Base-by-base conservation (phyloP, 768 basidiomycete genomes). In the Pilatotrama ljubarskyi region DNA sequence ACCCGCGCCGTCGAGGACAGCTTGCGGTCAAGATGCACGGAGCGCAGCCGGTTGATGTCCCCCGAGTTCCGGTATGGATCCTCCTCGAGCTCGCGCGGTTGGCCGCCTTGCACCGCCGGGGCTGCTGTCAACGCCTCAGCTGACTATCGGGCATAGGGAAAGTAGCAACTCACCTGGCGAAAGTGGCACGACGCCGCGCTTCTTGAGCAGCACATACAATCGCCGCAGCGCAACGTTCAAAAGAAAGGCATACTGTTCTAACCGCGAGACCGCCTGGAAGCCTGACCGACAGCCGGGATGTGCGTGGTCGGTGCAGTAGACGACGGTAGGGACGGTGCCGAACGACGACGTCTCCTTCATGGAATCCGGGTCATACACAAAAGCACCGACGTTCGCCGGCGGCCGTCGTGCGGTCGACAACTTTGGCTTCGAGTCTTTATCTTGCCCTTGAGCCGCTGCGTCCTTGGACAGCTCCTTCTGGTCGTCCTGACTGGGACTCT, bases 231-330 rank as follows among this genome's bases (percentile, higher is more conserved):
- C 97, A 22, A 98, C 97, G 70, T 98, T 98, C 52, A 99, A 78
- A 57, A 99, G 76, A 80, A 95, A 99, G 2, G 97, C 93, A 73
- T 97, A 99, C 71, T 99, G 97, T 77, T 99, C 97, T 64, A 99
- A 76, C 57, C 96, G 81, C 61, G 95, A 93, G 15, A 97, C 97
- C 17, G 91, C 82, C 69, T 92, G 90, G 75, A 98, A 98, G 11
- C 95, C 94, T 22, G 75, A 69, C 56, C 84, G 78, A 68, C 88
- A 91, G 15, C 81, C 82, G 25, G 75, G 67, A 69, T 87, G 85
- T 8, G 82, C 85, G 71, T 96, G 95, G 14, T 88, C 86, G 5
- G 80, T 81, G 73, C 96, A 98, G 60, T 86, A 82, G 63, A 93
- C 85, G 50, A 84, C 76, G 29, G 81, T 85, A 20, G 91, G 90